These are phyloP conservation scores for Blastomyces percursus DNA, from an alignment of 2,329 filamentous ascomycete genomes.

Conservation along the genomic window DNA sequence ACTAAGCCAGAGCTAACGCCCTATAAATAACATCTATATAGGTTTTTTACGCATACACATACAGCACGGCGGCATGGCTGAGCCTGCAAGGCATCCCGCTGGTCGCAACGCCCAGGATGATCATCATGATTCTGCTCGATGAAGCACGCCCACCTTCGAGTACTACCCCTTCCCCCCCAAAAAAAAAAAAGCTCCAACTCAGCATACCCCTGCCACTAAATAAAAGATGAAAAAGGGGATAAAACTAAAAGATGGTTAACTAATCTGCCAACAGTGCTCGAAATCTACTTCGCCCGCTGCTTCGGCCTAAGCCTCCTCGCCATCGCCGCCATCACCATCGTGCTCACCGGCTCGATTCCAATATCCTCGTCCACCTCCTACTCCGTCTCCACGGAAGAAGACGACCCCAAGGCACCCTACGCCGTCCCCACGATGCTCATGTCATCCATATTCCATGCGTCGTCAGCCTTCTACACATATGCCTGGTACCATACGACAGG, in stretches of 20 bases:
- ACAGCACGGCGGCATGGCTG: slow-evolving; percentile 36
- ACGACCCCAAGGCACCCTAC: slow-evolving; percentile 47
- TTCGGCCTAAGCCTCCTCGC: slow-evolving; percentile 58
- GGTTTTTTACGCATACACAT: slow-evolving; percentile 38
- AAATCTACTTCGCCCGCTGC: slow-evolving; percentile 62
- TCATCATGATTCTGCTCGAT: slow-evolving; percentile 48
- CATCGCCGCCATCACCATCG: slow-evolving; percentile 52
- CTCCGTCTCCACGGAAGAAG: slow-evolving; percentile 34
- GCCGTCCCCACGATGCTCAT: slow-evolving; percentile 56
- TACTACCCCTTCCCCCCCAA: too few relatives aligned
- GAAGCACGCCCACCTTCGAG: slow-evolving; percentile 46
- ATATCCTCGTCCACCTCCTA: slow-evolving; percentile 38
- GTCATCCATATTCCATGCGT: slow-evolving; percentile 55
- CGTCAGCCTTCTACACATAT: slow-evolving; percentile 57
- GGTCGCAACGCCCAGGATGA: slow-evolving; percentile 49
- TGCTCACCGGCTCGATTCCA: slow-evolving; percentile 61
- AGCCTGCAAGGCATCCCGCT: slow-evolving; percentile 41
- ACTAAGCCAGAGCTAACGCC: neutral
- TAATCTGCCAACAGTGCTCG: slow-evolving; percentile 41
- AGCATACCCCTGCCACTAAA: neutral
- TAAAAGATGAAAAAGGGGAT: neutral
- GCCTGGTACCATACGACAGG: slow-evolving; percentile 48
- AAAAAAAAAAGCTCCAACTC: neutral
- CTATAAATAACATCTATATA: slow-evolving; percentile 12
- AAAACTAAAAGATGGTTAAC: neutral